Base-by-base conservation (phyloP, 495 filamentous ascomycete genomes). In the Hypoxylon lienhwacheense region DNA sequence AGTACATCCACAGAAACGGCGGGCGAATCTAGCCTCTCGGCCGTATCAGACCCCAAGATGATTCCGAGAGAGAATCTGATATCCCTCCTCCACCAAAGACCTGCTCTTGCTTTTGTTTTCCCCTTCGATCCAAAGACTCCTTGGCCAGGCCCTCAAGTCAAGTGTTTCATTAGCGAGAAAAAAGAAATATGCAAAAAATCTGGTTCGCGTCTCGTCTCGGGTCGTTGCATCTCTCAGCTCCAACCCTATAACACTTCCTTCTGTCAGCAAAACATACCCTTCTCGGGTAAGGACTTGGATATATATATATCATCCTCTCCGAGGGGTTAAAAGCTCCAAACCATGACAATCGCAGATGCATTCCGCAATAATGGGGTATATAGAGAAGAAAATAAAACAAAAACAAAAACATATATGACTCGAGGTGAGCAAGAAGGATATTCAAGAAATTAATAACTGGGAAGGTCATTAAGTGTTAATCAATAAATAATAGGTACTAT, bases 401-500 rank as follows among this genome's bases (percentile, higher is more conserved):
- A n/a, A n/a, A n/a, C n/a, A n/a, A 61, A 60, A 61, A 45, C 4
- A 32, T 47, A 32, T 16, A 34, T 37, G 43, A 29, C 46, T 34
- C 41, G 6, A 36, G 20, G 41, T 41, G 47, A 47, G 46, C 51
- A 33, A 49, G 55, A 53, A 60, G 11, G 29, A 52, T 47, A 53
- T 51, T 22, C 28, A 43, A 52, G 48, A 49, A 47, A 7, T 43
- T 40, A 42, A 47, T 41, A 51, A 45, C 29, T 28, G 39, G 41
- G n/a, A 10, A 48, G 48, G 37, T 47, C 32, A 44, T 53, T 35
- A 39, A 15, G 17, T 16, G 20, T 26, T 10, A 32, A 21, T 21
- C 6, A 44, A 55, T 55, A 55, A 32, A 61, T 41, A 55, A 61
- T 61, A 61, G 34, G 55, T 52, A 61, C 58, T 61, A 61, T 12